Percentiles rank a stretch among this genome's conserved stretches.
Conservation (phyloP, 2,329 filamentous ascomycete species). For the Ophiocordyceps camponoti-floridani region DNA sequence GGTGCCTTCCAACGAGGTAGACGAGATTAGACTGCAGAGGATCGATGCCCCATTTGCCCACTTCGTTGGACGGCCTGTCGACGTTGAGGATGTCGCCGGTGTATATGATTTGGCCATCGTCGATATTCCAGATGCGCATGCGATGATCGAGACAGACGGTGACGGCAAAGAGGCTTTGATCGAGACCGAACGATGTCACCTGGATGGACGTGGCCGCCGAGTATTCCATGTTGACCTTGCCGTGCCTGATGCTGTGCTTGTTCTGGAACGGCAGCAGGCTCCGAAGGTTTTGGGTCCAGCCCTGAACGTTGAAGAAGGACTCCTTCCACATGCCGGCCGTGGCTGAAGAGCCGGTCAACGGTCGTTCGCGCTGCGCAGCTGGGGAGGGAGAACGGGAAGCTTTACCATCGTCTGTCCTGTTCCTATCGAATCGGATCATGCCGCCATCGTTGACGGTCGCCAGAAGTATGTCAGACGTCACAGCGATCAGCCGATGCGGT, state of each 20-base stretch:
- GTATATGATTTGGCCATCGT: slow-evolving; percentile 59
- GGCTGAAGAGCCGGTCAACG: slow-evolving; percentile 4
- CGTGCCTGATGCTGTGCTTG: slow-evolving; percentile 44
- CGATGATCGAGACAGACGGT: slow-evolving; percentile 81
- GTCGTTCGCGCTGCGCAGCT: not conserved
- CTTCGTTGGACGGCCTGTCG: slow-evolving; percentile 45
- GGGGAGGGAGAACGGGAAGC: not conserved
- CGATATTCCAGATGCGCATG: slow-evolving; percentile 75
- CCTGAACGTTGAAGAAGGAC: slow-evolving; percentile 54
- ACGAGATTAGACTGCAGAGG: slow-evolving; percentile 63
- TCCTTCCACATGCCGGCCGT: slow-evolving; percentile 41
- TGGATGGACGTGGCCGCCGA: slow-evolving; percentile 48
- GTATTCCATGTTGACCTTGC: slow-evolving; percentile 46
- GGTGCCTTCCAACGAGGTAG: slow-evolving; percentile 43
- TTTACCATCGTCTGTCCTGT: slow-evolving; percentile 27
- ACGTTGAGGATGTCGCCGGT: slow-evolving; percentile 63
- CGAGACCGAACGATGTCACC: slow-evolving; percentile 30
- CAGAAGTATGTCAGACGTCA: slow-evolving; percentile 55
- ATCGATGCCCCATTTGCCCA: slow-evolving; percentile 59
- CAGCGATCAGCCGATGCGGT: slow-evolving; percentile 65
- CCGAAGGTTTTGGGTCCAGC: slow-evolving; percentile 49
- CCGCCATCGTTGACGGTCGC: slow-evolving; percentile 68
- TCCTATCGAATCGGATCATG: slow-evolving; percentile 52
- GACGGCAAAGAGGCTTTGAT: slow-evolving; percentile 40
- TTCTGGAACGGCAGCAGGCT: slow-evolving; percentile 50